Conservation (phyloP, 371 early-diverging fungal species). For the Actinomortierella ambigua region DNA sequence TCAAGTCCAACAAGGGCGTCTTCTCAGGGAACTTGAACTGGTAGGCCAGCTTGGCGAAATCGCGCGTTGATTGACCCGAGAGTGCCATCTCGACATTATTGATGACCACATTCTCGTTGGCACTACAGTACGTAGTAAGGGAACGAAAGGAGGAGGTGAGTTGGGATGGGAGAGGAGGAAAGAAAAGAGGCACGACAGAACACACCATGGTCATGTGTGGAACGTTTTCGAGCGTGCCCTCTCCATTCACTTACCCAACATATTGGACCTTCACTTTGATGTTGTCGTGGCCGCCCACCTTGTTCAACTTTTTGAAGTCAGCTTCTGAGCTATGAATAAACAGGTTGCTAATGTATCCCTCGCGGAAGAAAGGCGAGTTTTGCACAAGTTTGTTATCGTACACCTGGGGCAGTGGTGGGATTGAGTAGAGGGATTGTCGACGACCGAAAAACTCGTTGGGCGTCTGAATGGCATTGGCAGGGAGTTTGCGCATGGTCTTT, state of each 20-base stretch:
- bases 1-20: conserved; percentile 23
- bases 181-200: no score
- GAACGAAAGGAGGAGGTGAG: no score
- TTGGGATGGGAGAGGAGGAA: no score
- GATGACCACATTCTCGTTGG: conserved; percentile 29
- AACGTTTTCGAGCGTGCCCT: no score
- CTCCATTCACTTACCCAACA: conserved; percentile 44
- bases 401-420: conserved; percentile 60
- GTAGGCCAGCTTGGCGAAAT: conserved; percentile 31
- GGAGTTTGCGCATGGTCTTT: conserved; percentile 42
- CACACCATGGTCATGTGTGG: no score
- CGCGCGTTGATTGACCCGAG: conserved; percentile 31
- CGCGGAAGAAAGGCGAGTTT: conserved; percentile 34
- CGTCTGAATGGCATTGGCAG: conserved; percentile 45
- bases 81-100: conserved; percentile 12
- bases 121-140: no score
- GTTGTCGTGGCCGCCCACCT: conserved; percentile 15
- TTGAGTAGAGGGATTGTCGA: conserved; percentile 43
- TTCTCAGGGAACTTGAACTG: conserved; percentile 36
- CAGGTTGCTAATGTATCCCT: conserved; percentile 27
- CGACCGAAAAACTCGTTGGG: conserved; percentile 64
- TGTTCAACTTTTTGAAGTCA: conserved; percentile 13
- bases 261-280: conserved; percentile 28
- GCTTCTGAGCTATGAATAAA: conserved; percentile 22
- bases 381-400: conserved; percentile 38